Evolutionary conservation across 148 eudicot species (phyloP), one percentile per base, ranked within the genome.

Genomic region (Vaccinium darrowii): DNA sequence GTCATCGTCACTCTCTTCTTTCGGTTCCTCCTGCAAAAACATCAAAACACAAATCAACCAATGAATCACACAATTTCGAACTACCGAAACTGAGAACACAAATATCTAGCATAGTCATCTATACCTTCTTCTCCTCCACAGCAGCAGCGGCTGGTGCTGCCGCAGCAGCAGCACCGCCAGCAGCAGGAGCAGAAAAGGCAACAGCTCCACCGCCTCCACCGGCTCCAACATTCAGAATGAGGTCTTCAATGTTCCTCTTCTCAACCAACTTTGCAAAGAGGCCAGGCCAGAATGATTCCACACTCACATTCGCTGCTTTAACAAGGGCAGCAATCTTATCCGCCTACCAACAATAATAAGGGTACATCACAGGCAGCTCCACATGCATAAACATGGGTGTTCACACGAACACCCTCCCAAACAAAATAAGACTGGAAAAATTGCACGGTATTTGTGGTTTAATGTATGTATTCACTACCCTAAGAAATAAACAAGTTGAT

Each of bases 1-100:
- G 54, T 86, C 88, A 0, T 86, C 88, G 5, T 86, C 88, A 56
- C 85, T 86, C 50, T 86, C 88, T 53, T 86, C 88, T 83, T 86
- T 86, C 0, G 88, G 58, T 15, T 86, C 88, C 57, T 86, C 85
- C 88, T 86, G 88, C 19, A 14, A 9, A 52, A 54, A 39, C 3
- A 49, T 50, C 27, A 16, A 23, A 19, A 43, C 0, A 19, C 1
- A 74, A 39, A 75, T 4, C 51, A 16, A n/a, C 16, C 25, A 36
- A 19, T 49, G 13, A 76, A 76, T 69, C 74, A 25, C 16, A 27
- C 74, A 69, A 69, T 67, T 25, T 25, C 0, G 27, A 30, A 9
- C 8, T 69, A 27, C 12, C 3, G 12, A 23, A 27, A 69, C 74
- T 39, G 13, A 11, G 73, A 14, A 3, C 2, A 5, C 16, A 73